Conservation (phyloP, 768 basidiomycete species). For the Tricholoma hemisulphureum region DNA sequence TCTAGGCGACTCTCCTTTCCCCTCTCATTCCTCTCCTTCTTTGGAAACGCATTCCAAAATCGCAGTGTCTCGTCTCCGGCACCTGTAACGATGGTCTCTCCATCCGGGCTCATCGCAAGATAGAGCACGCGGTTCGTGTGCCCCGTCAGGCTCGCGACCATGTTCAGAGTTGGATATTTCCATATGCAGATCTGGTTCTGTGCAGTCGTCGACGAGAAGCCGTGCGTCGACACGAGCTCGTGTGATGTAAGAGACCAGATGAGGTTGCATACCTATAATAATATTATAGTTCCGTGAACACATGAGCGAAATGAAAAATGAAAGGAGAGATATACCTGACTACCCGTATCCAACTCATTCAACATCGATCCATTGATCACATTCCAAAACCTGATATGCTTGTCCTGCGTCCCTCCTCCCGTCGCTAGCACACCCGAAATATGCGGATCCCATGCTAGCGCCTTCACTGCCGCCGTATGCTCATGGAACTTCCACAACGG, state of each 20-base stretch:
- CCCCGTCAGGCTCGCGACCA: conserved; percentile 92
- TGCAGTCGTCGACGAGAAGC: conserved; percentile 88
- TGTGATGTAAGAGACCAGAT: conserved; percentile 96
- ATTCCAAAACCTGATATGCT: conserved; percentile 98
- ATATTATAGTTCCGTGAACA: not conserved
- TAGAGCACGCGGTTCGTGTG: conserved; percentile 95
- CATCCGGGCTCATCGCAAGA: conserved; percentile 96
- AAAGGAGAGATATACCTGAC: conserved; percentile 64
- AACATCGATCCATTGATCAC: conserved; percentile 82
- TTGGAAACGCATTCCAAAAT: conserved; percentile 98
- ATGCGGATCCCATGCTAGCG: conserved; percentile 98
- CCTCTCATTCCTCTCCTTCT: conserved; percentile 47
- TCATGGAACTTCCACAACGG: conserved; percentile 96
- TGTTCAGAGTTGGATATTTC: conserved; percentile 90
- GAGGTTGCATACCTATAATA: conserved; percentile 85
- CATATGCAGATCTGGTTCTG: conserved; percentile 97
- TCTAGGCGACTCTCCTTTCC: conserved; percentile 46
- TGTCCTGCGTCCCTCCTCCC: conserved; percentile 98
- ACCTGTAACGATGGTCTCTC: conserved; percentile 96
- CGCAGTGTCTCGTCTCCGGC: conserved; percentile 96
- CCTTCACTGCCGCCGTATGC: conserved; percentile 96
- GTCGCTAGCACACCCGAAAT: conserved; percentile 86
- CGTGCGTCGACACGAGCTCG: conserved; percentile 97
- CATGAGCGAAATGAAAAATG: conserved; percentile 9
- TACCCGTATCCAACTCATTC: conserved; percentile 89